Evolutionary conservation across 768 basidiomycete species (phyloP), one percentile per base, ranked within the genome.

Genomic region (Mycena filopes): DNA sequence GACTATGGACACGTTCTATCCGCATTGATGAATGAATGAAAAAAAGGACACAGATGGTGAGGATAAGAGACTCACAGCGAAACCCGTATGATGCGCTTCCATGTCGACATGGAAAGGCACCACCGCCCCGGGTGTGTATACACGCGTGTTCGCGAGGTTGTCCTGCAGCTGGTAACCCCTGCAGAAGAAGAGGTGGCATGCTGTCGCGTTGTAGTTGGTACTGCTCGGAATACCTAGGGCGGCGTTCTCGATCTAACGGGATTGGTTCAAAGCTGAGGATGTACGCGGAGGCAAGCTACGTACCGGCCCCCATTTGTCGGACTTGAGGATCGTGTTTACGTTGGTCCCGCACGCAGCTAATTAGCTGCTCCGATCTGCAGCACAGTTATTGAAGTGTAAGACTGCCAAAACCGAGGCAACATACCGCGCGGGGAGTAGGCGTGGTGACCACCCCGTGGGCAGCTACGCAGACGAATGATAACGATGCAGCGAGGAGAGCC

Each of bases 161-260:
- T 79, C 79, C n/a, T 69, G 75, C 28, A 71, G 69, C 77, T 77
- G 77, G 49, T 70, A 68, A 15, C 78, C 77, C 56, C 73, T 65
- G 57, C 79, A 79, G 69, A 80, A 77, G 63, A 74, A 79, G 21
- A 79, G 71, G 40, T 78, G 72, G 57, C 78, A 80, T 16, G 72
- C 74, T 28, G 70, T 68, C 40, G 78, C 73, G 57, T 80, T 72
- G 66, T 76, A 79, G 13, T 55, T 68, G 10, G 72, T 65, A n/a
- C n/a, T n/a, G n/a, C 51, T 77, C 77, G 18, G 74, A 58, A 73
- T 76, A 9, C n/a, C n/a, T n/a, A 68, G 66, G 12, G 64, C 73
- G 9, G 78, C 71, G 58, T 77, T 74, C 57, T 78, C 77, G 59
- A 79, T 78, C 79, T 79, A 58, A 65, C n/a, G n/a, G n/a, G n/a